phyloP scores from a whole-genome alignment of 2,329 filamentous ascomycete genomes.

The Pseudogymnoascus pannorum region DNA sequence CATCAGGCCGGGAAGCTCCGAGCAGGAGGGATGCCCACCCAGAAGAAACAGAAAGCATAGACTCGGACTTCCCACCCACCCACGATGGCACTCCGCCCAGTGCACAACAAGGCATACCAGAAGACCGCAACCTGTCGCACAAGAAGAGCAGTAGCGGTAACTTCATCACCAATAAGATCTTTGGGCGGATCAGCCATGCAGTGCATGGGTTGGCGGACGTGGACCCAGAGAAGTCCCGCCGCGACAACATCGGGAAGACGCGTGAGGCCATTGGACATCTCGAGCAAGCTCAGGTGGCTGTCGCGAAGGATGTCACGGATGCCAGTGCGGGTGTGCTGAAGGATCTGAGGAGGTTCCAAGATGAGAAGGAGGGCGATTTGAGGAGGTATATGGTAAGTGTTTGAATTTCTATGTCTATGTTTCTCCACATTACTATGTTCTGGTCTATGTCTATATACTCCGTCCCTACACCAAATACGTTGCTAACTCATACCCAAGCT shows the following conservation, averaged over 20 bases:
- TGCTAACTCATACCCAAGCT: slow-evolving; percentile 40
- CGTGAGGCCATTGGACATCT: slow-evolving; percentile 78
- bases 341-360: slow-evolving; percentile 87
- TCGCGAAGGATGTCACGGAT: slow-evolving; percentile 87
- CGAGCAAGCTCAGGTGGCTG: slow-evolving; percentile 82
- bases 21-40: slow-evolving; percentile 32
- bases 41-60: slow-evolving; percentile 82
- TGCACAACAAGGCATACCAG: slow-evolving; percentile 60
- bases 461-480: slow-evolving; percentile 12
- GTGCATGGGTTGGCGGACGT: slow-evolving; percentile 95
- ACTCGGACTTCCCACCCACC: slow-evolving; percentile 91
- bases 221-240: slow-evolving; percentile 84
- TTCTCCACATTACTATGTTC: background rate
- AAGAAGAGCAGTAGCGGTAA: slow-evolving; percentile 79
- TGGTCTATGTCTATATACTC: background rate
- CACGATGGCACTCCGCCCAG: slow-evolving; percentile 72
- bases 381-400: slow-evolving; percentile 84
- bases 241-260: slow-evolving; percentile 94
- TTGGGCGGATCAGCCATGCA: slow-evolving; percentile 89
- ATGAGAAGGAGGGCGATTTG: slow-evolving; percentile 91
- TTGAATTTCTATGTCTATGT: background rate
- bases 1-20: slow-evolving; percentile 44
- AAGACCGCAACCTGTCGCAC: slow-evolving; percentile 47
- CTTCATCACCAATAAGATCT: slow-evolving; percentile 88
- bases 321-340: slow-evolving; percentile 82